Percentiles rank a stretch among this genome's conserved stretches.
phyloP scores from a whole-genome alignment of 2,329 filamentous ascomycete genomes.

The Xylaria sp. region DNA sequence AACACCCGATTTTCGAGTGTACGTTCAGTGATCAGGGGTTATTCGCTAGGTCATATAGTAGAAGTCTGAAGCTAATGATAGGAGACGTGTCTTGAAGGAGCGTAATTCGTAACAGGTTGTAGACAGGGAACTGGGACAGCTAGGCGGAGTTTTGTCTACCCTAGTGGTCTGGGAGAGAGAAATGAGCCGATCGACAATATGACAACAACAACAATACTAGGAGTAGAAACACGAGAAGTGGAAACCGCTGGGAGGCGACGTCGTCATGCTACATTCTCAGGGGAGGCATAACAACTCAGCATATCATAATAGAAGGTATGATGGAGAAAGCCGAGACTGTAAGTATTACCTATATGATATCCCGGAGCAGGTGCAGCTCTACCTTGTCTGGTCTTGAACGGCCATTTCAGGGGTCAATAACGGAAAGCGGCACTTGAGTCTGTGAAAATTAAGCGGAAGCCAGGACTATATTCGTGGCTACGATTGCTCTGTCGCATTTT shows the following conservation, averaged over 20 bases:
- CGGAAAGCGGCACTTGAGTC: no score
- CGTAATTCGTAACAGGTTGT: neutral
- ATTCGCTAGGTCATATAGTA: conserved; percentile 13
- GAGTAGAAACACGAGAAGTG: neutral
- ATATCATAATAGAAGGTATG: neutral
- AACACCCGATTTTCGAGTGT: neutral
- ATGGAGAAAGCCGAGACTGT: neutral
- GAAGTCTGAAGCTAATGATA: neutral
- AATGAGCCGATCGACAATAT: neutral
- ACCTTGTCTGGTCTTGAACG: neutral
- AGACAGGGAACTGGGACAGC: neutral
- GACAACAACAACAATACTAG: neutral
- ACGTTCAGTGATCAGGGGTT: neutral
- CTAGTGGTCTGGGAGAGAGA: neutral
- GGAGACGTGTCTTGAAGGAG: neutral
- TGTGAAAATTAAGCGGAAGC: no score
- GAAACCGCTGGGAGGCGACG: conserved; percentile 2
- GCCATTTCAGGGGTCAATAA: neutral
- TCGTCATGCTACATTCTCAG: neutral
- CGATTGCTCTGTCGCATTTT: no score
- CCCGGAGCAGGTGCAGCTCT: neutral
- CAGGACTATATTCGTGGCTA: no score
- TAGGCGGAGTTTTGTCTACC: neutral
- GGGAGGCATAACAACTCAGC: neutral
- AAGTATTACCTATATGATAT: no score